Conservation (phyloP, 2,329 filamentous ascomycete genomes). For the Beauveria pseudobassiana region DNA sequence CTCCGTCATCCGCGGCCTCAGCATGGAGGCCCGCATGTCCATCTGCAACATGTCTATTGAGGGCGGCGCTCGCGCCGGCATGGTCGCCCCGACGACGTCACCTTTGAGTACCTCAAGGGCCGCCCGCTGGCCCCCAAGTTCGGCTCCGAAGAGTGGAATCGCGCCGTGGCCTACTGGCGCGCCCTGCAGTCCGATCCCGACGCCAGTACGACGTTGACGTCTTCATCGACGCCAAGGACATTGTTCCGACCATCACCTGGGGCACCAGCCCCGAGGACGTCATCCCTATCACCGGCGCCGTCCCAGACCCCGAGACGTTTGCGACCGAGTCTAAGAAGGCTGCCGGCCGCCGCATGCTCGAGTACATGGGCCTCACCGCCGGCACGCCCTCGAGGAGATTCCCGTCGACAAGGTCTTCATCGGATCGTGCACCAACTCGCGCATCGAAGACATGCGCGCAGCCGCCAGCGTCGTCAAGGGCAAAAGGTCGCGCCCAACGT, state of each 20-base stretch:
- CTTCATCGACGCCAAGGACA: slow-evolving; percentile 86
- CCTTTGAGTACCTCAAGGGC: slow-evolving; percentile 91
- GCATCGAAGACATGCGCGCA: slow-evolving; percentile 89
- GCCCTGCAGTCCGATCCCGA: slow-evolving; percentile 77
- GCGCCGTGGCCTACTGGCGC: slow-evolving; percentile 81
- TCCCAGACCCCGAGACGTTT: slow-evolving; percentile 87
- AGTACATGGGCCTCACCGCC: slow-evolving; percentile 91
- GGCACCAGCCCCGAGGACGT: slow-evolving; percentile 96
- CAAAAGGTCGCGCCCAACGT: slow-evolving; percentile 81
- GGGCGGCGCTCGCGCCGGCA: slow-evolving; percentile 86
- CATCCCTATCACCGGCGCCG: slow-evolving; percentile 83
- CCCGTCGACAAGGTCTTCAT: slow-evolving; percentile 94
- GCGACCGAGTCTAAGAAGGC: slow-evolving; percentile 70
- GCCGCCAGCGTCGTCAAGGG: slow-evolving; percentile 83
- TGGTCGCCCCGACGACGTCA: slow-evolving; percentile 91
- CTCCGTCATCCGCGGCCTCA: slow-evolving; percentile 79
- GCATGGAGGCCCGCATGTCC: slow-evolving; percentile 97
- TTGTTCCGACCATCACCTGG: slow-evolving; percentile 90
- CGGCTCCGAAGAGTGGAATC: slow-evolving; percentile 83
- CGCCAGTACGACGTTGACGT: slow-evolving; percentile 85
- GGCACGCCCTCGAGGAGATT: slow-evolving; percentile 93
- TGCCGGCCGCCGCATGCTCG: slow-evolving; percentile 70
- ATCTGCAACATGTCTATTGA: slow-evolving; percentile 99
- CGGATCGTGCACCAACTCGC: slow-evolving; percentile 93
- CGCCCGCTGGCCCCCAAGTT: slow-evolving; percentile 79